Conservation (phyloP, 2,329 filamentous ascomycete species). For the Colletotrichum spinosum region DNA sequence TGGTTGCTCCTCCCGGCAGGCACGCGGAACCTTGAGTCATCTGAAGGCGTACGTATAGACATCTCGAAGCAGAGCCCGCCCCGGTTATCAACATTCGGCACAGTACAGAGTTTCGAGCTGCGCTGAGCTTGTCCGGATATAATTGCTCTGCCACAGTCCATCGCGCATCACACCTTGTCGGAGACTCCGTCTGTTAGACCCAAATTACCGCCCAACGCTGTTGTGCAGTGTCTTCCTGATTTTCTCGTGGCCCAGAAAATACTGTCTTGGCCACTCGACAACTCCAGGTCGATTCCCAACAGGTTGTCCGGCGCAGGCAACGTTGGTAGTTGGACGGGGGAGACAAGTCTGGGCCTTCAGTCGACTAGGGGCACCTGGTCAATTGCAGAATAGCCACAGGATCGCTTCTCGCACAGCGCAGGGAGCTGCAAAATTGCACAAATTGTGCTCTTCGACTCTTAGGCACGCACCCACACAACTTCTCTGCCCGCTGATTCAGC, state of each 20-base stretch:
- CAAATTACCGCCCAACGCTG: too few species aligned
- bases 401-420: slow-evolving; percentile 25
- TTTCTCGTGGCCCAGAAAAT: too few species aligned
- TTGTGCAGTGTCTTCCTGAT: too few species aligned
- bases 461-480: not conserved
- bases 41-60: slow-evolving; percentile 3
- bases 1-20: slow-evolving; percentile 21
- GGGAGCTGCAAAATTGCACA: slow-evolving; percentile 18
- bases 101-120: too few species aligned
- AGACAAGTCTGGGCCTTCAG: slow-evolving; percentile 19
- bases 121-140: too few species aligned
- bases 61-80: too few species aligned
- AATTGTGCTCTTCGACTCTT: slow-evolving; percentile 1
- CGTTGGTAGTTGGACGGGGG: slow-evolving; percentile 16
- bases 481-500: slow-evolving; percentile 8
- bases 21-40: slow-evolving; percentile 26
- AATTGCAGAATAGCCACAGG: slow-evolving; percentile 24
- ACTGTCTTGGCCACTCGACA: too few species aligned
- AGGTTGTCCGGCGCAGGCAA: slow-evolving; percentile 11
- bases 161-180: too few species aligned
- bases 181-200: too few species aligned
- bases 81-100: too few species aligned
- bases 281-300: slow-evolving; percentile 1
- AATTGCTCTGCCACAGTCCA: too few species aligned
- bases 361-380: slow-evolving; percentile 31